These are phyloP conservation scores for Penicillium cosmopolitanum DNA, from an alignment of 495 filamentous ascomycete species.

Conservation along the genomic window DNA sequence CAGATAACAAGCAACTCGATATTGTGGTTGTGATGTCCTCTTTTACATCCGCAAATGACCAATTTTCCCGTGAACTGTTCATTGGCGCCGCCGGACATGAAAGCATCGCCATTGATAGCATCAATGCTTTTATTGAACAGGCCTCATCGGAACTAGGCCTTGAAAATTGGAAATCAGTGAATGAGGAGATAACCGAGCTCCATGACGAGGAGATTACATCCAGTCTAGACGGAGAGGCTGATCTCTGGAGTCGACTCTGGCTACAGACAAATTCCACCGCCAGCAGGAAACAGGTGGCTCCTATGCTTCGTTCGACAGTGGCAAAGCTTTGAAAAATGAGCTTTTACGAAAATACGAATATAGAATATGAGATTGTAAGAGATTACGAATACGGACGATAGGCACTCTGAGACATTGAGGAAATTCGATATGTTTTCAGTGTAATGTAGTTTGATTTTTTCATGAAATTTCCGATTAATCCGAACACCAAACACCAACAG, in stretches of 20 bases:
- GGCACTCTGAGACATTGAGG: too few species aligned
- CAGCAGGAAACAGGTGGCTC: conserved; percentile 90
- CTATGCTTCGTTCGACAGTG: conserved; percentile 72
- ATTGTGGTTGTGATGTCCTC: conserved; percentile 80
- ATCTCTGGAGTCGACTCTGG: conserved; percentile 58
- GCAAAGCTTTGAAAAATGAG: conserved; percentile 31
- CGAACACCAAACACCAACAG: conserved; percentile 19
- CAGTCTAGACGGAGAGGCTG: conserved; percentile 23
- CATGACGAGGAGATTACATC: conserved; percentile 40
- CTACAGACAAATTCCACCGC: conserved; percentile 65
- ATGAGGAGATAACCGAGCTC: conserved; percentile 38
- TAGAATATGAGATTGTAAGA: not conserved
- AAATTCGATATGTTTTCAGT: not conserved
- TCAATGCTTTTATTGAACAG: conserved; percentile 55
- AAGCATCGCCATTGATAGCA: conserved; percentile 45
- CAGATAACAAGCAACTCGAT: conserved; percentile 57
- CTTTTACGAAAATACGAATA: not conserved
- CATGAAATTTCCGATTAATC: conserved; percentile 13
- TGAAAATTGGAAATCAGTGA: conserved; percentile 55
- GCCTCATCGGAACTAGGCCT: conserved; percentile 57
- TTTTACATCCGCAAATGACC: conserved; percentile 44
- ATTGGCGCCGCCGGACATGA: conserved; percentile 59
- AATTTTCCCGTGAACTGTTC: conserved; percentile 75
- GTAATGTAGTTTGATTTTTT: conserved; percentile 8
- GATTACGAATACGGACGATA: too few species aligned